phyloP scores from a whole-genome alignment of 2,329 filamentous ascomycete species.

The Alternaria infectoria region DNA sequence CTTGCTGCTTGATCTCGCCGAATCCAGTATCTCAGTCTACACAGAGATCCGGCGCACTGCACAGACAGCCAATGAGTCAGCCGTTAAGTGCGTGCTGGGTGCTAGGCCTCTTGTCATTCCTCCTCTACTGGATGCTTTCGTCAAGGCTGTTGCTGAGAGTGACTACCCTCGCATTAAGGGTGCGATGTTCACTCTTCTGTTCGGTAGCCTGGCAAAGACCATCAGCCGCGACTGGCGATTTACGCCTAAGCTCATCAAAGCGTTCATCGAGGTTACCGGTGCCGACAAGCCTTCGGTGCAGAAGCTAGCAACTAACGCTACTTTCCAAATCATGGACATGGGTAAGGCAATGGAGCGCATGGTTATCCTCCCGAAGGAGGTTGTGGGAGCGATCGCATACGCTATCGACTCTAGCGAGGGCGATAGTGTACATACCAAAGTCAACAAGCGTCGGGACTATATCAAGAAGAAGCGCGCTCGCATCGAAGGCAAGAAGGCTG shows the following conservation, averaged over 20 bases:
- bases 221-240: conserved; percentile 93
- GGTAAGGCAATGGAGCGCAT: conserved; percentile 86
- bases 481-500: conserved; percentile 84
- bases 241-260: conserved; percentile 83
- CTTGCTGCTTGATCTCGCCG: conserved; percentile 82
- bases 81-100: conserved; percentile 87
- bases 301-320: conserved; percentile 78
- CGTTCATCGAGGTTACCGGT: conserved; percentile 87
- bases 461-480: conserved; percentile 76
- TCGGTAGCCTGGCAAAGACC: conserved; percentile 86
- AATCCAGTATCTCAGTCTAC: conserved; percentile 89
- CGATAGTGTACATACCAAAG: conserved; percentile 65
- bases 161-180: conserved; percentile 95
- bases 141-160: conserved; percentile 76
- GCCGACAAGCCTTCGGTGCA: conserved; percentile 96
- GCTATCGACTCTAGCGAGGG: conserved; percentile 43
- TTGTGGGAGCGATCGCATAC: conserved; percentile 69
- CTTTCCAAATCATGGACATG: conserved; percentile 90
- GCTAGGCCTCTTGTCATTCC: conserved; percentile 89
- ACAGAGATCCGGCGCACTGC: conserved; percentile 95
- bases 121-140: conserved; percentile 78
- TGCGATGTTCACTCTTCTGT: conserved; percentile 86
- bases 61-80: conserved; percentile 90
- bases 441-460: conserved; percentile 72
- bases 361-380: conserved; percentile 76